A percentile compares a stretch with the other conserved stretches of the same genome.
Conservation (phyloP, 139 green algal species). For the Eudorina sp. region DNA sequence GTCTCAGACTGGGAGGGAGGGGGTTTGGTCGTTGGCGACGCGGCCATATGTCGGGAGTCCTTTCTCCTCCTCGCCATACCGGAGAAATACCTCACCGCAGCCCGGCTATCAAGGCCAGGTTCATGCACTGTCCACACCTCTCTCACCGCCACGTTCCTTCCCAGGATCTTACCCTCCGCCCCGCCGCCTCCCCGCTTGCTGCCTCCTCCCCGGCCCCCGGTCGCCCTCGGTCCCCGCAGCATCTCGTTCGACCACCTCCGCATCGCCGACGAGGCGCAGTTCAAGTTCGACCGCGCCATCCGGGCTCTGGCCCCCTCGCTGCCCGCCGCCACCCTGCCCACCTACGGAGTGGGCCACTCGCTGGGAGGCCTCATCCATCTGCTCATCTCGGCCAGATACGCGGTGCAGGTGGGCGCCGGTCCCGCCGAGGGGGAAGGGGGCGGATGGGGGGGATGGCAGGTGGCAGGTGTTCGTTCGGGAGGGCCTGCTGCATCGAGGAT, state of each 20-base stretch:
- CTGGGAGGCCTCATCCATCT: constrained; percentile 89
- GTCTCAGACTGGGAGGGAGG: no score
- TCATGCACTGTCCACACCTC: no score
- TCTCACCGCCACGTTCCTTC: no score
- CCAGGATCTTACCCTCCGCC: no score
- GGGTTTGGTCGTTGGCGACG: no score
- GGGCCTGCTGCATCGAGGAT: no score
- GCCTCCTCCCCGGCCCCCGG: background rate
- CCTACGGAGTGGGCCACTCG: constrained; percentile 92
- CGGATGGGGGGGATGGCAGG: background rate
- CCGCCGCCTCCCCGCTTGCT: background rate
- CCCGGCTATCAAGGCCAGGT: no score
- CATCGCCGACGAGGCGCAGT: constrained; percentile 91
- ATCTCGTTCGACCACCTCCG: constrained; percentile 93
- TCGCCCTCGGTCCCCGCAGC: background rate
- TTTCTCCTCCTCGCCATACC: no score
- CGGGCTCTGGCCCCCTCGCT: constrained; percentile 63
- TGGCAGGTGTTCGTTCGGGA: no score
- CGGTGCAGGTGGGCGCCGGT: constrained; percentile 52
- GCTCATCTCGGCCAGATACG: constrained; percentile 88
- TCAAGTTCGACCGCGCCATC: constrained; percentile 85
- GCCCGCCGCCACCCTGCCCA: constrained; percentile 68
- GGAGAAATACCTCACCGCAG: no score
- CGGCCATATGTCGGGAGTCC: no score
- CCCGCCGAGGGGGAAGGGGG: background rate